A percentile compares a stretch with the other conserved stretches of the same genome.
phyloP scores from a whole-genome alignment of 2,329 filamentous ascomycete genomes.

The Epicoccum sorghinum region DNA sequence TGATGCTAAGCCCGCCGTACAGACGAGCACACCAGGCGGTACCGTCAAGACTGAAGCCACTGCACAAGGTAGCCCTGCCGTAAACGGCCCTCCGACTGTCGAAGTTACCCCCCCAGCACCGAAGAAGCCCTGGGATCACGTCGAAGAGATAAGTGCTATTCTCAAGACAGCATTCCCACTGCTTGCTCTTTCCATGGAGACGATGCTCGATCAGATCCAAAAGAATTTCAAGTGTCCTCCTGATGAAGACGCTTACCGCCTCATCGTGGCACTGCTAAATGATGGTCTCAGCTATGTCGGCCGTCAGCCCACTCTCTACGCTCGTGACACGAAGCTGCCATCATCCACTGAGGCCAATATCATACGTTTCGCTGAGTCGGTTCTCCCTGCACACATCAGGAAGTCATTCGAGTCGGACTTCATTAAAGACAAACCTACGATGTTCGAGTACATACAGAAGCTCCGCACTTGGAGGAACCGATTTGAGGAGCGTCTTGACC shows the following conservation, averaged over 20 bases:
- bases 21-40: slow-evolving; percentile 50
- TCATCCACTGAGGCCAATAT: slow-evolving; percentile 94
- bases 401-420: slow-evolving; percentile 98
- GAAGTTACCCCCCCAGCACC: slow-evolving; percentile 34
- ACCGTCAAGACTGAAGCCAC: slow-evolving; percentile 48
- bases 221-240: slow-evolving; percentile 99
- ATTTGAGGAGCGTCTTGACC: slow-evolving; percentile 96
- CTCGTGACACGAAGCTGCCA: slow-evolving; percentile 89
- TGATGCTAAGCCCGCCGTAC: slow-evolving; percentile 58
- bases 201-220: slow-evolving; percentile 98
- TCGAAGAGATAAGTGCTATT: slow-evolving; percentile 92
- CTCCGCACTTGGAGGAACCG: slow-evolving; percentile 94
- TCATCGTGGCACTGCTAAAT: slow-evolving; percentile 97
- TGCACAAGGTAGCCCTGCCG: slow-evolving; percentile 43
- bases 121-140: slow-evolving; percentile 93
- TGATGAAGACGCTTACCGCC: slow-evolving; percentile 94
- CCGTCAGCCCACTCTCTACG: slow-evolving; percentile 83
- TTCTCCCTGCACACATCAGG: slow-evolving; percentile 91
- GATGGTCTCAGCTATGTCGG: slow-evolving; percentile 93
- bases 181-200: slow-evolving; percentile 96
- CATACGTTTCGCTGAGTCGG: slow-evolving; percentile 93
- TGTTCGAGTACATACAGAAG: slow-evolving; percentile 98
- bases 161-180: slow-evolving; percentile 97
- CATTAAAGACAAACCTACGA: slow-evolving; percentile 90
- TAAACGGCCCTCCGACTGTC: slow-evolving; percentile 25